These are phyloP conservation scores for Biscogniauxia sp. DNA, from an alignment of 2,329 filamentous ascomycete species.

Conservation along the genomic window DNA sequence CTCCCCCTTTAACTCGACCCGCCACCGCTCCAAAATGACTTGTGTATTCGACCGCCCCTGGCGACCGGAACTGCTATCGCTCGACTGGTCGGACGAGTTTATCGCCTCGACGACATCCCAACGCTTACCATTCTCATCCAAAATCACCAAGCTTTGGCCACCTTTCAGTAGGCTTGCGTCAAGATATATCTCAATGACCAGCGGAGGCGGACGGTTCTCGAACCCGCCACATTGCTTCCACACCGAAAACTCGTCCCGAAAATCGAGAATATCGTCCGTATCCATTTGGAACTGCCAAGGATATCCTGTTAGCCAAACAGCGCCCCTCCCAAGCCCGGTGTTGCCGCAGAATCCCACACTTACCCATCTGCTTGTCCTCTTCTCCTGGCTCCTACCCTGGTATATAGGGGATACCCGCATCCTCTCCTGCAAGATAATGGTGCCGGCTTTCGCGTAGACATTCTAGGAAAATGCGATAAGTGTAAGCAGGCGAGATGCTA, in stretches of 20 bases:
- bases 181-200: constrained; percentile 88
- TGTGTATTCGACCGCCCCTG: constrained; percentile 57
- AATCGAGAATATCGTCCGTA: constrained; percentile 86
- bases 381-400: constrained; percentile 30
- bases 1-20: constrained; percentile 71
- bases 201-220: constrained; percentile 72
- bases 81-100: constrained; percentile 58
- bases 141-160: constrained; percentile 81
- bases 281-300: constrained; percentile 82
- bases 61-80: constrained; percentile 42
- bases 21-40: constrained; percentile 89
- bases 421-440: constrained; percentile 79
- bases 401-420: constrained; percentile 54
- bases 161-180: constrained; percentile 76
- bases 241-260: constrained; percentile 73
- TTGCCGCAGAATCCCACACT: constrained; percentile 11
- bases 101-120: constrained; percentile 90
- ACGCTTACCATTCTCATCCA: constrained; percentile 85
- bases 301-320: constrained; percentile 10
- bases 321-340: neutral
- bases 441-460: constrained; percentile 83
- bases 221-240: constrained; percentile 82
- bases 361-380: constrained; percentile 33
- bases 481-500: neutral
- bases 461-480: constrained; percentile 55